Base-by-base conservation (phyloP, 768 basidiomycete species). In the Suillus alpinus region DNA sequence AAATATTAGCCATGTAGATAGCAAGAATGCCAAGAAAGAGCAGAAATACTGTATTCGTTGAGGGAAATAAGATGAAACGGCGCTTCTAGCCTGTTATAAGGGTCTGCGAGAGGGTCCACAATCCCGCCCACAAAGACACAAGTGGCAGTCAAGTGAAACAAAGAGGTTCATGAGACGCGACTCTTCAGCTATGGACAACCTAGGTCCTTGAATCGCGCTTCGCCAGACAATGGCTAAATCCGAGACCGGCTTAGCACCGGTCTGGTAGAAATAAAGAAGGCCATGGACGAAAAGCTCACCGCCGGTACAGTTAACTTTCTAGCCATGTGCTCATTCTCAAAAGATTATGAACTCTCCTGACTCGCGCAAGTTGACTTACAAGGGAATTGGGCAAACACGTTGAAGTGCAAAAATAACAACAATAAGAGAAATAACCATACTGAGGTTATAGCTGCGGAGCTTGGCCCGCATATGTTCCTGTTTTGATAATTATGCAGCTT, bases 231-330 rank as follows among this genome's bases (percentile, higher is more conserved):
- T 69, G 72, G 52, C 46, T 66, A 71, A 63, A 66, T 72, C 72
- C 72, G 73, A 75, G 73, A 73, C 73, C 72, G 72, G 70, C 67
- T 65, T 73, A 75, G 72, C 63, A 68, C 71, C 71, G 70, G 34
- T 12, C 43, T 39, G 23, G 53, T 31, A 65, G 61, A 59, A 56
- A n/a, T 59, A 47, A 60, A 56, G 61, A 49, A 39, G 56, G 52
- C 47, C 51, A 46, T 59, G 56, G 58, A 64, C 59, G 52, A 53
- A 68, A 62, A 58, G 66, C 70, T 70, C 52, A 37, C 66, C 71
- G 61, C 58, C 37, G 62, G 43, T 50, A 50, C 23, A 47, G 29
- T 68, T 63, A 71, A 58, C 50, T 68, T 68, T 63, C 39, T 36
- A 46, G 40, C 59, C 52, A 52, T 50, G 58, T 52, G 58, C 34